Evolutionary conservation across 208 protist species (phyloP).

Genomic region (Acanthamoeba healyi): DNA sequence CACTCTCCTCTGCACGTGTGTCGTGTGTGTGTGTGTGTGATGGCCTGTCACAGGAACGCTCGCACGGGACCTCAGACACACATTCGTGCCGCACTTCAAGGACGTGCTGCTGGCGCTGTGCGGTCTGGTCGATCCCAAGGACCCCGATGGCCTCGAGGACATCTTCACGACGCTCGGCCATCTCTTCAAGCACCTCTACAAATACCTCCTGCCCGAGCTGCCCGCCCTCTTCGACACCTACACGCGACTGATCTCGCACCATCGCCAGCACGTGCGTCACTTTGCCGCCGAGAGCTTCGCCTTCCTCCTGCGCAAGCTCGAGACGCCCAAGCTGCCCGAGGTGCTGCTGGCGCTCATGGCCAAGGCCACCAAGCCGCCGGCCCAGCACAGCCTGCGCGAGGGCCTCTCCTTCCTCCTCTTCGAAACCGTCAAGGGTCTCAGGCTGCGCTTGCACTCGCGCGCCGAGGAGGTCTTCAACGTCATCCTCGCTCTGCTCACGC

Average conservation of each 20-base stretch:
- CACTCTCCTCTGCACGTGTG: too few relatives aligned
- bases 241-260: conserved; percentile 46
- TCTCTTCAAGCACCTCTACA: conserved; percentile 77
- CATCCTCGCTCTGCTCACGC: neutral
- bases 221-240: conserved; percentile 64
- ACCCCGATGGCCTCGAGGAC: conserved; percentile 60
- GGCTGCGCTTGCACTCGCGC: conserved; percentile 27
- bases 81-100: conserved; percentile 59
- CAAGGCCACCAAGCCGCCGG: conserved; percentile 1
- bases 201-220: conserved; percentile 72
- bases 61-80: conserved; percentile 69
- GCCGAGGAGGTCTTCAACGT: conserved; percentile 51
- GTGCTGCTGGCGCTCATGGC: conserved; percentile 54
- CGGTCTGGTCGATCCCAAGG: conserved; percentile 64
- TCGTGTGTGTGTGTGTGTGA: neutral
- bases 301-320: conserved; percentile 75
- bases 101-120: conserved; percentile 55
- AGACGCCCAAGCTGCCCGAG: conserved; percentile 14
- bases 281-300: conserved; percentile 77
- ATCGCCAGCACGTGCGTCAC: conserved; percentile 7
- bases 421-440: conserved; percentile 74
- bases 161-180: conserved; percentile 69
- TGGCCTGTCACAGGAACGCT: neutral
- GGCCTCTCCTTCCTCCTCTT: conserved; percentile 65
- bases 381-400: conserved; percentile 44